Conservation (phyloP, 352 stramenopile genomes). For the Elongisporangium undulatum region DNA sequence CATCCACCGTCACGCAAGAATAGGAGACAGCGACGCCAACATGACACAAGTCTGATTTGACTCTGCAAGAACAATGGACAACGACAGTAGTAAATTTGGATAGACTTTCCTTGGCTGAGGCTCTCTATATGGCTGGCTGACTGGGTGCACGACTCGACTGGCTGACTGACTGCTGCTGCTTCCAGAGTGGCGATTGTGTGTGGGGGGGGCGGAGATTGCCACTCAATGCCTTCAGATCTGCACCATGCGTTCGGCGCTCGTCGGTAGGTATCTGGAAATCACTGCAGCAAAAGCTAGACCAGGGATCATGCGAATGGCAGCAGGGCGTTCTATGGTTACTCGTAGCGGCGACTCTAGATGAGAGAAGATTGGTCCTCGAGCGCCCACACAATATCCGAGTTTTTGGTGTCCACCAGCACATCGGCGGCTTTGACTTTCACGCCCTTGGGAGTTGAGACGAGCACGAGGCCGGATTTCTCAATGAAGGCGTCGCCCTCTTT, state of each 20-base stretch:
- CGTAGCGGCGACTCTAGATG: conserved; percentile 46
- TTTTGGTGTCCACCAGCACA: conserved; percentile 68
- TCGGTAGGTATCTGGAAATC: neutral
- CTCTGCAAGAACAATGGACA: neutral
- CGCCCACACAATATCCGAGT: conserved; percentile 79
- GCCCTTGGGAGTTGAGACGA: conserved; percentile 31
- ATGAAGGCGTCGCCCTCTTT: conserved; percentile 74
- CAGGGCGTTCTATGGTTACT: neutral
- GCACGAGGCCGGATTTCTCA: conserved; percentile 61
- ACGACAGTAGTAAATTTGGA: neutral
- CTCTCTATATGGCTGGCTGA: neutral
- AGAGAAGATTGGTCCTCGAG: conserved; percentile 78
- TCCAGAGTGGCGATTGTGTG: neutral
- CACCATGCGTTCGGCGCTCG: neutral
- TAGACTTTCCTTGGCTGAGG: neutral
- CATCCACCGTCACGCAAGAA: neutral
- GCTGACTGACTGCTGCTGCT: neutral
- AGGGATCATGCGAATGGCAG: neutral
- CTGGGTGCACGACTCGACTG: neutral
- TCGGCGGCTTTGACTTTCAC: conserved; percentile 23
- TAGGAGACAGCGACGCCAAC: too few relatives aligned
- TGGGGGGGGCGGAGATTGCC: neutral
- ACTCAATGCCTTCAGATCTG: neutral
- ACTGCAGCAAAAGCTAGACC: neutral
- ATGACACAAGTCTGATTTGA: too few relatives aligned